phyloP scores from a whole-genome alignment of 768 basidiomycete genomes.

The Serendipita vermifera region DNA sequence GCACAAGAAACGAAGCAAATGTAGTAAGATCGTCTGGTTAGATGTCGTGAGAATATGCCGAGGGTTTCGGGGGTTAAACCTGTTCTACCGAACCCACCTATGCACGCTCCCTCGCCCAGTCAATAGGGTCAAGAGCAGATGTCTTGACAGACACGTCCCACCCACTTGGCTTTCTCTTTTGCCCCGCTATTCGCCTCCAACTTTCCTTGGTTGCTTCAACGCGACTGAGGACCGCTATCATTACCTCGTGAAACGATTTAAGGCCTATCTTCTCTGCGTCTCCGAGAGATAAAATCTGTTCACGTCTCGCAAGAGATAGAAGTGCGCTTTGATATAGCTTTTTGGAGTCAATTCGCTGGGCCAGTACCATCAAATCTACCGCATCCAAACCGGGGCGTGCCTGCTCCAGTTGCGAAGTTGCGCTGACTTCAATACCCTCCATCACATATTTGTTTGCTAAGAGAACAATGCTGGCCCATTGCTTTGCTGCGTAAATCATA shows the following conservation, averaged over 20 bases:
- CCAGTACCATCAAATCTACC: conserved; percentile 2
- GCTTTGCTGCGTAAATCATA: background rate
- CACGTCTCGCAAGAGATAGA: background rate
- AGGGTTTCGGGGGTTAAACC: too few species aligned
- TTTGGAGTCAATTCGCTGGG: background rate
- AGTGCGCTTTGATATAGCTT: background rate
- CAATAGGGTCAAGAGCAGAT: too few species aligned
- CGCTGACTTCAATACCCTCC: background rate
- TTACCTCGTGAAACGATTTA: background rate
- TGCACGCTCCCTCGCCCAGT: too few species aligned
- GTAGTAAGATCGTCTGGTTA: too few species aligned
- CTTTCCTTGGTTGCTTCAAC: too few species aligned
- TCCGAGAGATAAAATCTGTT: background rate
- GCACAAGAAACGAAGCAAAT: too few species aligned
- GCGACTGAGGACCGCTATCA: too few species aligned
- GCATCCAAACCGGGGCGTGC: background rate
- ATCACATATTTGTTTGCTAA: background rate
- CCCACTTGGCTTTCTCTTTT: too few species aligned
- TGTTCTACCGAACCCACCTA: too few species aligned
- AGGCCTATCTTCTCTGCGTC: background rate
- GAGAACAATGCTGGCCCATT: background rate
- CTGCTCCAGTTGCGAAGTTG: background rate
- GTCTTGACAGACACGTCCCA: too few species aligned
- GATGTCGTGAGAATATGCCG: too few species aligned
- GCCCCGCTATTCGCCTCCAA: too few species aligned